These are phyloP conservation scores for Pythium aristosporum DNA, from an alignment of 352 stramenopile genomes.

Conservation along the genomic window DNA sequence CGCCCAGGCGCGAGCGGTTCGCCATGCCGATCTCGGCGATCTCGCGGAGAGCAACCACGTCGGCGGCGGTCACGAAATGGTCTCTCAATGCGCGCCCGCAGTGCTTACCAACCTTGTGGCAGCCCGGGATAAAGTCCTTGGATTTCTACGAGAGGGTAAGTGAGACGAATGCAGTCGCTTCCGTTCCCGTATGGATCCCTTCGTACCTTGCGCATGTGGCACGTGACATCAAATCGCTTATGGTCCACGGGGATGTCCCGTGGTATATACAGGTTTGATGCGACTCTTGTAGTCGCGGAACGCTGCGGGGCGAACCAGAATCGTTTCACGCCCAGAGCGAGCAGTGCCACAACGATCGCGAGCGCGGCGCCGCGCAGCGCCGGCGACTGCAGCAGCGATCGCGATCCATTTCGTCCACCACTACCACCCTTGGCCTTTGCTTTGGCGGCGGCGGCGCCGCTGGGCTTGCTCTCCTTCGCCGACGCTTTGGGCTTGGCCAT, in stretches of 20 bases:
- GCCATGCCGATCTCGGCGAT: slow-evolving; percentile 87
- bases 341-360: slow-evolving; percentile 5
- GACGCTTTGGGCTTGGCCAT: slow-evolving; percentile 16
- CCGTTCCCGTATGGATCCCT: neutral
- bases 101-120: slow-evolving; percentile 54
- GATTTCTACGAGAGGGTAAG: slow-evolving; percentile 29
- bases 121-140: slow-evolving; percentile 55
- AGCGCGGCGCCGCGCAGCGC: slow-evolving; percentile 10
- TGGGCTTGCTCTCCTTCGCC: slow-evolving; percentile 3
- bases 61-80: slow-evolving; percentile 65
- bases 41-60: slow-evolving; percentile 65
- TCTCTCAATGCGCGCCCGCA: slow-evolving; percentile 75
- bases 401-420: neutral
- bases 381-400: slow-evolving; percentile 13
- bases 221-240: slow-evolving; percentile 55
- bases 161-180: neutral
- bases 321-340: slow-evolving; percentile 16
- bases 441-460: neutral
- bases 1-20: slow-evolving; percentile 63
- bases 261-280: slow-evolving; percentile 23
- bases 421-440: neutral
- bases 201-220: slow-evolving; percentile 44
- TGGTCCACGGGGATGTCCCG: slow-evolving; percentile 27
- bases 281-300: neutral
- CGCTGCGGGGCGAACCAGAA: slow-evolving; percentile 14